These are phyloP conservation scores for Aspergillus tanneri DNA, from an alignment of 2,329 filamentous ascomycete species.

Conservation along the genomic window DNA sequence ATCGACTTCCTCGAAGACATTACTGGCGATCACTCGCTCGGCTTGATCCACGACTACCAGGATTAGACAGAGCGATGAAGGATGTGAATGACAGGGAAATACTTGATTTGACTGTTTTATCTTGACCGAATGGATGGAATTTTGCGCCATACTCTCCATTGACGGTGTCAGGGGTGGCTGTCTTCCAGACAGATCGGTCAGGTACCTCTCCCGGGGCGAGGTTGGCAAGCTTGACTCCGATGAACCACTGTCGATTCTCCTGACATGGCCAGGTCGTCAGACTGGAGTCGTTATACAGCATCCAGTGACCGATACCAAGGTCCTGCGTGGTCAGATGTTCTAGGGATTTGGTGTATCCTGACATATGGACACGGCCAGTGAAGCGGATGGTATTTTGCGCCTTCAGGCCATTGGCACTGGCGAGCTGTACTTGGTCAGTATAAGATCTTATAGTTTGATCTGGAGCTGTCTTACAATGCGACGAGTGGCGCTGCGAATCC, in stretches of 20 bases:
- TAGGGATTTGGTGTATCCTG: not conserved
- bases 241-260: conserved; percentile 7
- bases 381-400: conserved; percentile 2
- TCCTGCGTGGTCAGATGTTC: not conserved
- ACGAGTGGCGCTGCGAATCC: conserved; percentile 3
- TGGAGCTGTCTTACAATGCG: not conserved
- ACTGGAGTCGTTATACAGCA: conserved; percentile 3
- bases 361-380: conserved; percentile 6
- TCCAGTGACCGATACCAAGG: not conserved
- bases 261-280: conserved; percentile 6
- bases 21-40: conserved; percentile 5
- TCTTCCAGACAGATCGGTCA: conserved; percentile 5
- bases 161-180: not conserved
- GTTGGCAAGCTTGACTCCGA: conserved; percentile 2
- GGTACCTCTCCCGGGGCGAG: not conserved
- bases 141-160: conserved; percentile 1
- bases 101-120: not conserved
- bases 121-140: conserved; percentile 5
- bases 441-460: not conserved
- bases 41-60: not conserved
- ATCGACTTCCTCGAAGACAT: conserved; percentile 5
- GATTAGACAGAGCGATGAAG: no score
- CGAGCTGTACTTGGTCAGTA: not conserved
- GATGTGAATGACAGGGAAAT: not conserved
- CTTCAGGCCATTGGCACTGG: not conserved